Percentiles rank a stretch among this genome's conserved stretches.
Evolutionary conservation across 371 early-diverging fungal genomes (phyloP).

Genomic region (Umbelopsis sp.): DNA sequence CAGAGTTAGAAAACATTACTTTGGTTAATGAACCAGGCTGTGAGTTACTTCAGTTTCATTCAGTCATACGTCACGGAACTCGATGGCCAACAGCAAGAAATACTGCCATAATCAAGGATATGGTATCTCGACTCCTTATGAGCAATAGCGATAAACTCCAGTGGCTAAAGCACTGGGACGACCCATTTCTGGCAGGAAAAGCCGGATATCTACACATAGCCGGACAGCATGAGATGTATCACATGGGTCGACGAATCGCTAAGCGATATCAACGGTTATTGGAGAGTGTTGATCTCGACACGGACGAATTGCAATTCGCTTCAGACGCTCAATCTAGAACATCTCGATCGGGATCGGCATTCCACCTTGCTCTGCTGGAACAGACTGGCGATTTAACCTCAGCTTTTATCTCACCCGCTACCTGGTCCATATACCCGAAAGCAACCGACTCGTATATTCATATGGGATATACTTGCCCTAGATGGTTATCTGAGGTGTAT

Average conservation of each 20-base stretch:
- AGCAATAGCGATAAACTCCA: slow-evolving; percentile 22
- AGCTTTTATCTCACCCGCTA: slow-evolving; percentile 21
- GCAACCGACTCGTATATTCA: slow-evolving; percentile 28
- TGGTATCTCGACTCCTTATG: slow-evolving; percentile 18
- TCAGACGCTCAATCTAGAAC: slow-evolving; percentile 6
- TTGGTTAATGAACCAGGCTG: neutral
- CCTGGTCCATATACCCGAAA: slow-evolving; percentile 23
- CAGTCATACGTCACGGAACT: slow-evolving; percentile 39
- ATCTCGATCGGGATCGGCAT: slow-evolving; percentile 23
- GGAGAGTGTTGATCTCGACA: neutral
- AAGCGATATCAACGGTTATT: slow-evolving; percentile 23
- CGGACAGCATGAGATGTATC: slow-evolving; percentile 35
- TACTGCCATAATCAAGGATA: slow-evolving; percentile 23
- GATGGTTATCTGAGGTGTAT: slow-evolving; percentile 22
- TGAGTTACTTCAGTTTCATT: slow-evolving; percentile 31
- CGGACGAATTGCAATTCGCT: slow-evolving; percentile 9
- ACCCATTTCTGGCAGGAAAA: slow-evolving; percentile 18
- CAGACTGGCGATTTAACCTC: slow-evolving; percentile 19
- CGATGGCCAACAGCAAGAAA: slow-evolving; percentile 30
- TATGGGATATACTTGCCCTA: slow-evolving; percentile 28
- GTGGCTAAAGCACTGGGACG: slow-evolving; percentile 29
- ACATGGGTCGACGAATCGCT: slow-evolving; percentile 29
- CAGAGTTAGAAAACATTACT: neutral
- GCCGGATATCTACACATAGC: slow-evolving; percentile 21
- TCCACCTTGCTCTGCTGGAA: slow-evolving; percentile 24